Base-by-base conservation (phyloP, 2,329 filamentous ascomycete genomes). In the Cytospora piceicola region DNA sequence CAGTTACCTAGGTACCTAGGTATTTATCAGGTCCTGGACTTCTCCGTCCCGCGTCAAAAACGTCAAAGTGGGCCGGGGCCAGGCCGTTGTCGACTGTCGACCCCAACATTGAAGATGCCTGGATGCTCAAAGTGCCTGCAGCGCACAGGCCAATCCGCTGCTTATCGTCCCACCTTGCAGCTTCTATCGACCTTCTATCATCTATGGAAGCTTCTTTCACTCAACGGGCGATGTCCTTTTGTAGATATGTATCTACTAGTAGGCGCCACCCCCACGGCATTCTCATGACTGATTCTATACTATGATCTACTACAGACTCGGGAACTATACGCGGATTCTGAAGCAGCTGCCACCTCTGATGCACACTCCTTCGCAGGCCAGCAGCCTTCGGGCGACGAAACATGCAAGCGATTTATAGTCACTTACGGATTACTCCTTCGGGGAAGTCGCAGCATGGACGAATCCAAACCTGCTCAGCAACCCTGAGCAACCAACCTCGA, bases 111-210 rank as follows among this genome's bases (percentile, higher is more conserved):
- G 27, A 29, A 29, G n/a, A n/a, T n/a, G n/a, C n/a, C n/a, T n/a
- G n/a, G n/a, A 29, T 29, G 27, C 27, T 29, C 27, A 29, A 29
- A 29, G 27, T 29, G 27, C n/a, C 46, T 49, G 46, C 46, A 49
- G 20, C 12, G 46, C 46, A 42, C 46, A 49, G n/a, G 12, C 6
- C 46, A 24, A 24, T 24, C 14, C 4, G n/a, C n/a, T 49, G 46
- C 46, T 22, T 49, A 49, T 49, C 46, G 46, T n/a, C n/a, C 36
- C 46, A 58, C 56, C 46, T 59, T 15, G 20, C 24, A 46, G 53
- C 66, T 59, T 63, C 55, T 39, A 66, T 59, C n/a, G 17, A 8
- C 56, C 63, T 68, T 68, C 66, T 55, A 57, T 66, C 42, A n/a
- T 51, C 17, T 34, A 57, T 66, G 63, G 42, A 46, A 46, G 20